phyloP scores from a whole-genome alignment of 805 yeast species.

The Lipomyces spencermartinsiae region DNA sequence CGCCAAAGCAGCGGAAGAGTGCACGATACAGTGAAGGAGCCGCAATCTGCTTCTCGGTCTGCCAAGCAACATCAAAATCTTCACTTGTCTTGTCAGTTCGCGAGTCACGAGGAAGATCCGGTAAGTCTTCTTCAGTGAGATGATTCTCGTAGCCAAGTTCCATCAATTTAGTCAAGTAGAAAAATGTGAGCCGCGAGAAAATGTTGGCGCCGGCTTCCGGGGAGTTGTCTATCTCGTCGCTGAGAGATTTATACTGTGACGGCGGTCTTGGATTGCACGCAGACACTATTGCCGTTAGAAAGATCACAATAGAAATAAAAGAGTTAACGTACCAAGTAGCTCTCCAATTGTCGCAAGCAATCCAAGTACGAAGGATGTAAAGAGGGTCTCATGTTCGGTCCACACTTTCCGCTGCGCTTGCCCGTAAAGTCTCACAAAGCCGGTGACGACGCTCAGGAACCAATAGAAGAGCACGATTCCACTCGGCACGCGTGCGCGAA shows the following conservation, averaged over 20 bases:
- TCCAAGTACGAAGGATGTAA: slow-evolving; percentile 13
- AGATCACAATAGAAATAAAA: not conserved
- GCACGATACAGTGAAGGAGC: slow-evolving; percentile 64
- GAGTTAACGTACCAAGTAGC: slow-evolving; percentile 17
- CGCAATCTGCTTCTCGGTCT: slow-evolving; percentile 57
- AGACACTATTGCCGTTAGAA: slow-evolving; percentile 16
- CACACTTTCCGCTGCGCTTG: slow-evolving; percentile 24
- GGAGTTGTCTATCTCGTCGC: slow-evolving; percentile 44
- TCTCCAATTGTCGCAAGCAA: slow-evolving; percentile 16
- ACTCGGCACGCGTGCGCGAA: slow-evolving; percentile 65
- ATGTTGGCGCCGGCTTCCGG: slow-evolving; percentile 63
- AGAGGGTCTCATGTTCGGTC: slow-evolving; percentile 7
- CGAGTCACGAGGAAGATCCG: slow-evolving; percentile 72
- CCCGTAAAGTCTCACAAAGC: slow-evolving; percentile 27
- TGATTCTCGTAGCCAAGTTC: slow-evolving; percentile 69
- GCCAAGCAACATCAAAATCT: slow-evolving; percentile 69
- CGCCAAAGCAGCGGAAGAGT: slow-evolving; percentile 71
- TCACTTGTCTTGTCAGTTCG: slow-evolving; percentile 52
- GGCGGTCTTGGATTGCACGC: slow-evolving; percentile 46
- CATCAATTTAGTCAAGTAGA: slow-evolving; percentile 90
- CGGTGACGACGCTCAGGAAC: slow-evolving; percentile 56
- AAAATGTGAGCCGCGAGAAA: slow-evolving; percentile 76
- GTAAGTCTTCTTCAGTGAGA: slow-evolving; percentile 65
- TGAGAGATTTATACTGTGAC: slow-evolving; percentile 44
- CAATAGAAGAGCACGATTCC: slow-evolving; percentile 76